phyloP scores from a whole-genome alignment of 129 eudicot species.

The Solidago caesia region DNA sequence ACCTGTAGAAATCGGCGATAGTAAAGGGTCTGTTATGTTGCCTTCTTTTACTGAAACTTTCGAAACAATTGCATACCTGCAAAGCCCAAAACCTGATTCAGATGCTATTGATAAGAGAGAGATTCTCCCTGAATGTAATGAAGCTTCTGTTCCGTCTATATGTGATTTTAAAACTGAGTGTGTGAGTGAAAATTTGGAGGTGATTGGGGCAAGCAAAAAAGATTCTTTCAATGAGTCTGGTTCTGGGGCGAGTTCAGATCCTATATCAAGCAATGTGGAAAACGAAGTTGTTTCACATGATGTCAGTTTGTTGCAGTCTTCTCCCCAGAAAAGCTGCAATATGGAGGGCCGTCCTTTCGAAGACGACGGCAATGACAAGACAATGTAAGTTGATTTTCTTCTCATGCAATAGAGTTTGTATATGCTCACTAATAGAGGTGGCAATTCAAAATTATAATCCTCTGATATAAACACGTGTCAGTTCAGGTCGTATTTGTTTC shows the following conservation, averaged over 20 bases:
- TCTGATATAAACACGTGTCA: no score
- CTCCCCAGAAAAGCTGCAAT: constrained; percentile 35
- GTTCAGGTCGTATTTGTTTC: no score
- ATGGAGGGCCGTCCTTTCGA: constrained; percentile 25
- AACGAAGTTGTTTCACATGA: constrained; percentile 30
- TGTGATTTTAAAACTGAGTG: constrained; percentile 19
- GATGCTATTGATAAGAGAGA: constrained; percentile 26
- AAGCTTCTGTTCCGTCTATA: constrained; percentile 18
- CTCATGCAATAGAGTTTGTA: neutral
- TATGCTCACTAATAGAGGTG: constrained; percentile 3
- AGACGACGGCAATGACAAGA: constrained; percentile 33
- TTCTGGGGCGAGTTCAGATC: constrained; percentile 29
- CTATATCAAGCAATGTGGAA: constrained; percentile 30
- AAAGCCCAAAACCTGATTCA: constrained; percentile 30
- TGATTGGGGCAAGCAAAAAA: constrained; percentile 27
- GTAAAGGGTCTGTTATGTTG: constrained; percentile 20
- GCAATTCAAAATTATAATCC: neutral
- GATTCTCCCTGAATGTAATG: constrained; percentile 22
- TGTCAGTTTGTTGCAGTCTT: constrained; percentile 23
- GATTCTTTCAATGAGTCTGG: constrained; percentile 27
- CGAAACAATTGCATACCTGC: constrained; percentile 24
- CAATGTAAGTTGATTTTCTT: constrained; percentile 46
- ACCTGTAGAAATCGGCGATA: constrained; percentile 27
- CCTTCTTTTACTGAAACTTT: constrained; percentile 21
- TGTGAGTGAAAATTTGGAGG: constrained; percentile 31